Conservation (phyloP, 306 rosid species). For the Lathyrus aphaca region DNA sequence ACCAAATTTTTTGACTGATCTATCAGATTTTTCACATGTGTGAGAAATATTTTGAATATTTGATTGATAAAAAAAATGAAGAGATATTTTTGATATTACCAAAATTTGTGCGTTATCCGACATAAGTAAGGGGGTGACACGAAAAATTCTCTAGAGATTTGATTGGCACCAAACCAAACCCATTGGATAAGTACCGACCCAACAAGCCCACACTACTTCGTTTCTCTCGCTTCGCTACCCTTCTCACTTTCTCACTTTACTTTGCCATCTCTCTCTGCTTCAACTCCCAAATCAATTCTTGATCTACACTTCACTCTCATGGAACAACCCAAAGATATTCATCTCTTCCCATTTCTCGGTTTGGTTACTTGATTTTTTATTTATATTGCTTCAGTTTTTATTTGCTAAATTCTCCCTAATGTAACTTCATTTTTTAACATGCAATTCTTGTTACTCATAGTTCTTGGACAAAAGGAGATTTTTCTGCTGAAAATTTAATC, state of each 20-base stretch:
- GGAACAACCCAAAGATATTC: background rate
- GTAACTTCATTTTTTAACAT: conserved; percentile 1
- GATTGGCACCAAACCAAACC: conserved; percentile 24
- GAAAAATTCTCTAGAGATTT: too few relatives aligned
- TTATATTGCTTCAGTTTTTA: conserved; percentile 23
- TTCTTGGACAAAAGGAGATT: background rate
- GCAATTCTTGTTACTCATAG: background rate
- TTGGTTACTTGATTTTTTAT: conserved; percentile 14
- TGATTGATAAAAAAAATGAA: too few relatives aligned
- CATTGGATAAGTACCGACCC: conserved; percentile 31
- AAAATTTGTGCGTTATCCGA: too few relatives aligned
- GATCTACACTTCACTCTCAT: background rate
- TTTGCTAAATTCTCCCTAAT: conserved; percentile 2
- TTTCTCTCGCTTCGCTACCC: background rate
- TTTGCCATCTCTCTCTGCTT: conserved; percentile 14
- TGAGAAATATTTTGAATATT: too few relatives aligned
- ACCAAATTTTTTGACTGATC: too few relatives aligned
- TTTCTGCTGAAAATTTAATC: conserved; percentile 1
- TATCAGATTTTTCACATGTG: too few relatives aligned
- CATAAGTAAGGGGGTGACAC: too few relatives aligned
- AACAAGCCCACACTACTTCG: background rate
- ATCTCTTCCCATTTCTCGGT: conserved; percentile 30
- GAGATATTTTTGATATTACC: too few relatives aligned
- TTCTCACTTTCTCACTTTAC: conserved; percentile 8
- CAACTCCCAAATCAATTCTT: background rate